Conservation (phyloP, 2,329 filamentous ascomycete species). For the Harringtonia aguacate region DNA sequence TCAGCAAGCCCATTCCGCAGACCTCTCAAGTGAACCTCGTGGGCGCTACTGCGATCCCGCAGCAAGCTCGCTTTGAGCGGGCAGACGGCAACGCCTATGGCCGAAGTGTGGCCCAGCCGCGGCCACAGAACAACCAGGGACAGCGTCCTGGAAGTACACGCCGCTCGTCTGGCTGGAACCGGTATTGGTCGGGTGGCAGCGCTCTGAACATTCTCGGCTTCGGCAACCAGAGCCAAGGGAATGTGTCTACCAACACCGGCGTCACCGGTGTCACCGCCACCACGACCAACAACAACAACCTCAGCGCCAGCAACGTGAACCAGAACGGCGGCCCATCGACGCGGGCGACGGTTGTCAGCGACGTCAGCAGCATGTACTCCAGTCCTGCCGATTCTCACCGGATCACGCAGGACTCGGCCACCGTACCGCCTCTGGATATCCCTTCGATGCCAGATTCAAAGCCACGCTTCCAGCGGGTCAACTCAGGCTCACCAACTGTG, state of each 20-base stretch:
- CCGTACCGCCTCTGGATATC: conserved; percentile 58
- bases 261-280: too few relatives aligned
- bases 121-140: conserved; percentile 20
- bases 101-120: conserved; percentile 11
- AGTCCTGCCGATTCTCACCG: conserved; percentile 32
- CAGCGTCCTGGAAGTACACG: conserved; percentile 31
- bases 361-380: conserved; percentile 47
- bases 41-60: conserved; percentile 16
- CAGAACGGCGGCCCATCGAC: conserved; percentile 20
- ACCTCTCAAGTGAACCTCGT: not conserved
- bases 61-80: conserved; percentile 25
- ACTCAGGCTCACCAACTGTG: conserved; percentile 59
- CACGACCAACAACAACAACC: conserved; percentile 17
- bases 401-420: conserved; percentile 55
- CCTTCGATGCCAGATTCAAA: conserved; percentile 38
- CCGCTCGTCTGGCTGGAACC: conserved; percentile 65
- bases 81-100: conserved; percentile 1
- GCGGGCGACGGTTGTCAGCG: conserved; percentile 41
- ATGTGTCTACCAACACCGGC: too few relatives aligned
- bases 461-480: conserved; percentile 53
- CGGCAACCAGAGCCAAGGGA: conserved; percentile 28
- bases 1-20: conserved; percentile 50
- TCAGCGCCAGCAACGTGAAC: conserved; percentile 27
- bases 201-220: conserved; percentile 55
- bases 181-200: conserved; percentile 67